Percentiles rank a stretch among this genome's conserved stretches.
These are phyloP conservation scores for Bacidia gigantensis DNA, from an alignment of 495 filamentous ascomycete genomes.

Conservation along the genomic window DNA sequence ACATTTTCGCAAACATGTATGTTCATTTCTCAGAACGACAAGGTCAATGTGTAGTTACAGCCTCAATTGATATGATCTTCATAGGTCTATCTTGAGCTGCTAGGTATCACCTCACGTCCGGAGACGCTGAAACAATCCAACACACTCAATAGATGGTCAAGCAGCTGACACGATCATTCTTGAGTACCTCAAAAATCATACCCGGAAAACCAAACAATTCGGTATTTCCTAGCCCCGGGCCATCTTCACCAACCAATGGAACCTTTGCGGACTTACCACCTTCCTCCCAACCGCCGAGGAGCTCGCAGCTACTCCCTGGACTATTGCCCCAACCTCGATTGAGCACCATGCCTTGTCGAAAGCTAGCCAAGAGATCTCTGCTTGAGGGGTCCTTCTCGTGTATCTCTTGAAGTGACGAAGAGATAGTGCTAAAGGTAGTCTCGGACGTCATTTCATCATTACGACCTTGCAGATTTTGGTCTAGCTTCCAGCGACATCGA, in stretches of 20 bases:
- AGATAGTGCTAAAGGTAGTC: slow-evolving; percentile 56
- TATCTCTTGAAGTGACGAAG: slow-evolving; percentile 48
- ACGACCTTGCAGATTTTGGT: slow-evolving; percentile 22
- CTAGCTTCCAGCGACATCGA: slow-evolving; percentile 73
- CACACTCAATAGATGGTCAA: slow-evolving; percentile 68
- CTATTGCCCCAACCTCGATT: slow-evolving; percentile 87
- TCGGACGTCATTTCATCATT: slow-evolving; percentile 48
- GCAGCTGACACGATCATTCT: slow-evolving; percentile 78
- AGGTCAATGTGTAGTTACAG: too few species aligned
- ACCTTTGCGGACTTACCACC: slow-evolving; percentile 35
- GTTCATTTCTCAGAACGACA: too few species aligned
- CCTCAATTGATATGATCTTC: too few species aligned
- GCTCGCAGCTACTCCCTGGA: slow-evolving; percentile 77
- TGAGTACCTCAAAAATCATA: slow-evolving; percentile 86
- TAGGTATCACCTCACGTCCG: too few species aligned
- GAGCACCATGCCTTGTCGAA: slow-evolving; percentile 70
- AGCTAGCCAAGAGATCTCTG: slow-evolving; percentile 43
- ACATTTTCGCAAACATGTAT: too few species aligned
- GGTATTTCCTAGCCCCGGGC: slow-evolving; percentile 48
- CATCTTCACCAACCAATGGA: slow-evolving; percentile 45
- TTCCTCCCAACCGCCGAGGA: slow-evolving; percentile 84
- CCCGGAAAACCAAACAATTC: slow-evolving; percentile 91
- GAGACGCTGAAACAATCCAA: background rate
- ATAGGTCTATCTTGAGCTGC: too few species aligned
- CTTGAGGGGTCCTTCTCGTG: slow-evolving; percentile 56